phyloP scores from a whole-genome alignment of 768 basidiomycete genomes.

The Leccinellum luteum region DNA sequence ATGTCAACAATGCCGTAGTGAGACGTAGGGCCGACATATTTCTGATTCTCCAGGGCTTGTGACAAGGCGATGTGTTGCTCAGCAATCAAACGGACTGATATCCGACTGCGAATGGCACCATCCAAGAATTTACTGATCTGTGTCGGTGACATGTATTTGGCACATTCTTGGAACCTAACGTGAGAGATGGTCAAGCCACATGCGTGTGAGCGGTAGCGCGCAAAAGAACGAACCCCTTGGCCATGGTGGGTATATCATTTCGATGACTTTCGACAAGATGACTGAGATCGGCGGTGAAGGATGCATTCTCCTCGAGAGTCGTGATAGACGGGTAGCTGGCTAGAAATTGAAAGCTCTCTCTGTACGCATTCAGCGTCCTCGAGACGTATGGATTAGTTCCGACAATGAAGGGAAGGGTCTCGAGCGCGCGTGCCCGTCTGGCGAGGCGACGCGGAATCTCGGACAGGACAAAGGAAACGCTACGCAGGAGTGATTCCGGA shows the following conservation, averaged over 20 bases:
- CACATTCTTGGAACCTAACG: constrained; percentile 79
- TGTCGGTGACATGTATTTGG: constrained; percentile 77
- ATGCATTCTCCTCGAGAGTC: constrained; percentile 65
- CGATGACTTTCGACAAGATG: constrained; percentile 73
- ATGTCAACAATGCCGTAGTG: constrained; percentile 75
- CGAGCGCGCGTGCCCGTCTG: constrained; percentile 68
- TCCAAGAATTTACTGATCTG: constrained; percentile 80
- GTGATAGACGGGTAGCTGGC: constrained; percentile 64
- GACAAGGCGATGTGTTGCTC: constrained; percentile 90
- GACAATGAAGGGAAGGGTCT: constrained; percentile 81
- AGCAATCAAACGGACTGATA: constrained; percentile 83
- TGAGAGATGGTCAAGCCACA: background rate
- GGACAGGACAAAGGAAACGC: constrained; percentile 69
- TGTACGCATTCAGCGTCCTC: constrained; percentile 63
- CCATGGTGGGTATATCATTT: constrained; percentile 88
- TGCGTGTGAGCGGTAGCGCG: background rate
- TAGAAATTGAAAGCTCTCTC: constrained; percentile 66
- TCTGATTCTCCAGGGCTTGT: constrained; percentile 51
- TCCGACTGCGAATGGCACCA: constrained; percentile 80
- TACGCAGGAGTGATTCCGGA: constrained; percentile 64
- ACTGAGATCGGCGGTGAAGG: constrained; percentile 66
- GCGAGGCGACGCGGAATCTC: constrained; percentile 80
- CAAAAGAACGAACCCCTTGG: constrained; percentile 65
- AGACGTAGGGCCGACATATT: constrained; percentile 29
- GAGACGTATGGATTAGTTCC: constrained; percentile 88